Evolutionary conservation across 2,329 filamentous ascomycete genomes (phyloP).

Genomic region (Cercospora zeina): DNA sequence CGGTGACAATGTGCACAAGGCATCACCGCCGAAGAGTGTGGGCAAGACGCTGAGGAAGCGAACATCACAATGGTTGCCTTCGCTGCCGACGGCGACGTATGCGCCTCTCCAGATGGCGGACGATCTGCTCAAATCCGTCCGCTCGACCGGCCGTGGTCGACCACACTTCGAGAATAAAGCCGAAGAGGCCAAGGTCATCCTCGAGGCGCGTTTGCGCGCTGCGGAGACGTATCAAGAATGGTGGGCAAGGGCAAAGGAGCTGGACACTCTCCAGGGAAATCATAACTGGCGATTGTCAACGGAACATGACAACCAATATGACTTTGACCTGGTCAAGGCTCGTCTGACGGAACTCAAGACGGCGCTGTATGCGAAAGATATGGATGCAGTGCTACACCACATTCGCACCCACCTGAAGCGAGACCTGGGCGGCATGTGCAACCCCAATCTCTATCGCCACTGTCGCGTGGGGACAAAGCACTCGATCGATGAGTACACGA

Average conservation of each 20-base stretch:
- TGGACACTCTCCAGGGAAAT: conserved; percentile 30
- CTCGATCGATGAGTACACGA: conserved; percentile 31
- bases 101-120: conserved; percentile 25
- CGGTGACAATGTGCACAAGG: conserved; percentile 9
- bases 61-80: conserved; percentile 16
- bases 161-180: background rate
- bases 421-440: conserved; percentile 31
- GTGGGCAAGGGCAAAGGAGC: conserved; percentile 20
- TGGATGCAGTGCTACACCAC: conserved; percentile 27
- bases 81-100: conserved; percentile 9
- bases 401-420: conserved; percentile 29
- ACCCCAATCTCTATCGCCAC: conserved; percentile 29
- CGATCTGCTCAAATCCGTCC: conserved; percentile 18
- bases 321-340: conserved; percentile 26
- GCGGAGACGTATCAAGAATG: conserved; percentile 23
- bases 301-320: conserved; percentile 26
- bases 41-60: background rate
- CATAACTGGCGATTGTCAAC: conserved; percentile 27
- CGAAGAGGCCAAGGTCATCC: conserved; percentile 15
- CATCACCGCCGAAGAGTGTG: conserved; percentile 1
- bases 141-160: conserved; percentile 5
- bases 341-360: conserved; percentile 28
- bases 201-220: conserved; percentile 22
- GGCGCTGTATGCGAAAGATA: conserved; percentile 24
- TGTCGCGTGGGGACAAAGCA: conserved; percentile 28